phyloP scores from a whole-genome alignment of 352 stramenopile species.

The Peronospora tabacina region DNA sequence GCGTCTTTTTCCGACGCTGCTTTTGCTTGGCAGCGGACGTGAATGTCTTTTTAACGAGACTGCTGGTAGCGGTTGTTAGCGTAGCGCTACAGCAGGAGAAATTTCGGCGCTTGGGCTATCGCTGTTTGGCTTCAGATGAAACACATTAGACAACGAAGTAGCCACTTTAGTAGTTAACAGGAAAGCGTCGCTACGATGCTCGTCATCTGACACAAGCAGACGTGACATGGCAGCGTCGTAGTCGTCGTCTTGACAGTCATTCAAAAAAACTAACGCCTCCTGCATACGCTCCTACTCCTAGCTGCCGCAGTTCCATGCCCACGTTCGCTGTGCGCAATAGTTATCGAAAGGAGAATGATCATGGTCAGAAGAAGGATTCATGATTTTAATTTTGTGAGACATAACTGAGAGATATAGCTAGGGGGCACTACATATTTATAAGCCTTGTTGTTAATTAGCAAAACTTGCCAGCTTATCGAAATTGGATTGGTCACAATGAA shows the following conservation, averaged over 20 bases:
- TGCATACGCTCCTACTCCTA: constrained; percentile 34
- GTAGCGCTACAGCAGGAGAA: constrained; percentile 10
- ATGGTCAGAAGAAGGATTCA: background rate
- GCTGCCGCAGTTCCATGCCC: constrained; percentile 28
- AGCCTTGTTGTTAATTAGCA: too few relatives aligned
- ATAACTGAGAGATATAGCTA: too few relatives aligned
- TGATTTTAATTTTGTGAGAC: too few relatives aligned
- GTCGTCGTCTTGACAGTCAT: constrained; percentile 27
- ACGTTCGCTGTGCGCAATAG: constrained; percentile 5
- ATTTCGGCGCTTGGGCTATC: constrained; percentile 5
- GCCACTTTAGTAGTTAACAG: constrained; percentile 11
- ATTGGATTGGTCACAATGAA: too few relatives aligned
- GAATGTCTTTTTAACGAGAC: constrained; percentile 17
- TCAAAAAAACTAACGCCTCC: constrained; percentile 33
- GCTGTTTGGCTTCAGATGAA: background rate
- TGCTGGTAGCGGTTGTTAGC: constrained; percentile 14
- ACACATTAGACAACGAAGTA: background rate
- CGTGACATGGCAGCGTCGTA: constrained; percentile 32
- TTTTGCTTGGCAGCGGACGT: constrained; percentile 13
- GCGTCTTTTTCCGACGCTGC: constrained; percentile 22
- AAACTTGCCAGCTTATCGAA: too few relatives aligned
- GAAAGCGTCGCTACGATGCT: constrained; percentile 16
- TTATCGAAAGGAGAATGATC: constrained; percentile 18
- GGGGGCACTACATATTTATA: too few relatives aligned
- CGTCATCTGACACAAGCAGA: constrained; percentile 27